These are phyloP conservation scores for Sphagnum contortum DNA, from an alignment of 225 moss, liverwort and hornwort species.

Conservation along the genomic window DNA sequence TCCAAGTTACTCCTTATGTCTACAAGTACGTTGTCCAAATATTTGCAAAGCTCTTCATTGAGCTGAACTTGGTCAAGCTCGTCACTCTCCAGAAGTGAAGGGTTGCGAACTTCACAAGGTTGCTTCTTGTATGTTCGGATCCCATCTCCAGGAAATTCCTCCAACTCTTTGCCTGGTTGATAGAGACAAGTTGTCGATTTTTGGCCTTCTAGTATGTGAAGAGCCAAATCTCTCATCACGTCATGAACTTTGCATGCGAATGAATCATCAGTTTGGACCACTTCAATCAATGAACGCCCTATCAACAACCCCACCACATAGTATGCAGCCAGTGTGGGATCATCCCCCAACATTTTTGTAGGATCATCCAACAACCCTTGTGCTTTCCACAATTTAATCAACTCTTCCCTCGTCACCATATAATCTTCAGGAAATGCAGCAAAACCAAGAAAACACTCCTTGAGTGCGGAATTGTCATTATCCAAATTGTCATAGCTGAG, in stretches of 20 bases:
- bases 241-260: conserved; percentile 9
- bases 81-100: conserved; percentile 9
- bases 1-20: too few species aligned
- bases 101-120: neutral
- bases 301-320: too few species aligned
- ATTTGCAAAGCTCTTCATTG: too few species aligned
- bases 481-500: conserved; percentile 9
- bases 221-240: too few species aligned
- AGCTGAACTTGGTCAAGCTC: too few species aligned
- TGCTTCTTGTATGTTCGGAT: neutral
- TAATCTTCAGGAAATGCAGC: conserved; percentile 15
- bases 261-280: neutral
- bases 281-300: conserved; percentile 14
- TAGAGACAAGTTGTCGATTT: conserved; percentile 9
- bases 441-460: conserved; percentile 14
- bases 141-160: conserved; percentile 7
- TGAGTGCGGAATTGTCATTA: neutral
- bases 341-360: too few species aligned
- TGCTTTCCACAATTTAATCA: too few species aligned
- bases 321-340: too few species aligned
- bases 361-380: too few species aligned
- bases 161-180: neutral
- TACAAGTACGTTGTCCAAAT: too few species aligned
- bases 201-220: neutral
- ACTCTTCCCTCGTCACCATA: too few species aligned